These are phyloP conservation scores for Ogataea ganodermae DNA, from an alignment of 805 yeast genomes.

Conservation along the genomic window DNA sequence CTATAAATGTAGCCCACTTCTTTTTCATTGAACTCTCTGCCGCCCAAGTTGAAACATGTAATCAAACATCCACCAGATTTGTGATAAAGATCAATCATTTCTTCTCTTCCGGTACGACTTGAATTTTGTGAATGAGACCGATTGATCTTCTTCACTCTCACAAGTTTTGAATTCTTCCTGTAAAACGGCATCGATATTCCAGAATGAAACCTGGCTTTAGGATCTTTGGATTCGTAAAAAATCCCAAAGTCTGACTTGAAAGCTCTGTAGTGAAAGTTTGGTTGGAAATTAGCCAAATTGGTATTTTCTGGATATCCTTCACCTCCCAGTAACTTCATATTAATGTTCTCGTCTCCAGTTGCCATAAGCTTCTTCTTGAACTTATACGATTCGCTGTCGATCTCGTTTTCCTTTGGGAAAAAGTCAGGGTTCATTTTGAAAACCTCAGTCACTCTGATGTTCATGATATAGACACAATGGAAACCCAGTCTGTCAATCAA, in stretches of 20 bases:
- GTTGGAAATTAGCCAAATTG: slow-evolving; percentile 23
- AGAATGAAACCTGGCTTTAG: slow-evolving; percentile 39
- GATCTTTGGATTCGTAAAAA: slow-evolving; percentile 38
- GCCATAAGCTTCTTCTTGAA: slow-evolving; percentile 40
- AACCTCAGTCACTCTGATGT: slow-evolving; percentile 50
- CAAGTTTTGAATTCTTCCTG: slow-evolving; percentile 44
- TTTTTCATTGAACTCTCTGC: slow-evolving; percentile 35
- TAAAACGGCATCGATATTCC: slow-evolving; percentile 59
- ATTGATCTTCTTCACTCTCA: slow-evolving; percentile 36
- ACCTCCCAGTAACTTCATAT: slow-evolving; percentile 49
- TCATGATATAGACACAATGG: slow-evolving; percentile 52
- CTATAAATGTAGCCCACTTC: slow-evolving; percentile 48
- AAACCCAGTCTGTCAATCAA: slow-evolving; percentile 38
- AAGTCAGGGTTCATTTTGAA: slow-evolving; percentile 42
- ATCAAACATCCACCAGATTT: slow-evolving; percentile 56
- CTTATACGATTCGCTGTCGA: slow-evolving; percentile 47
- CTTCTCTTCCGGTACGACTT: slow-evolving; percentile 14
- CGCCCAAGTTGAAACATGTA: slow-evolving; percentile 43
- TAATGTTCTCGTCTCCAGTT: slow-evolving; percentile 41
- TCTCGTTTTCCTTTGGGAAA: slow-evolving; percentile 46
- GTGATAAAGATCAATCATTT: slow-evolving; percentile 44
- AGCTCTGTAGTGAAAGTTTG: slow-evolving; percentile 43
- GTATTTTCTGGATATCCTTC: slow-evolving; percentile 35
- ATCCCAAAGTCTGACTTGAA: slow-evolving; percentile 57
- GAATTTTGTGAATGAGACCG: slow-evolving; percentile 7